Percentiles rank a stretch among this genome's conserved stretches.
phyloP scores from a whole-genome alignment of 257 asterid species.

The Scutellaria minor region DNA sequence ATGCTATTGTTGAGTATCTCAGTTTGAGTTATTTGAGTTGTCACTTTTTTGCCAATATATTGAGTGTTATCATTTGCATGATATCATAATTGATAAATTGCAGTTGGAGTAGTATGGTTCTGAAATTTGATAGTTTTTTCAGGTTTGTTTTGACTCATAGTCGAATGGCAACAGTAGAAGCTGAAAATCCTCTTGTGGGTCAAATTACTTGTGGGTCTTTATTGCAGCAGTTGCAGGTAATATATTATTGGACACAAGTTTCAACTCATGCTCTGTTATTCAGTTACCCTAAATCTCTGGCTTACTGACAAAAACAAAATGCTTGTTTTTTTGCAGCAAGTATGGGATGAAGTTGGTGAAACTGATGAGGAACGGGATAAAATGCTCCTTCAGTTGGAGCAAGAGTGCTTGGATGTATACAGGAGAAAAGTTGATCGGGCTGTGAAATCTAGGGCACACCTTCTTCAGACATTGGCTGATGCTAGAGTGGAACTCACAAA shows the following conservation, averaged over 20 bases:
- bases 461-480: conserved; percentile 89
- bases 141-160: conserved; percentile 37
- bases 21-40: not conserved
- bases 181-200: conserved; percentile 56
- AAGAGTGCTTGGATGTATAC: conserved; percentile 94
- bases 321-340: conserved; percentile 61
- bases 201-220: conserved; percentile 81
- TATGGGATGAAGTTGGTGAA: conserved; percentile 98
- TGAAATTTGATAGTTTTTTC: conserved; percentile 3
- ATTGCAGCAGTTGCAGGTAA: conserved; percentile 86
- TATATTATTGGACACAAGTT: conserved; percentile 13
- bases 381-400: conserved; percentile 89
- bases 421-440: conserved; percentile 90
- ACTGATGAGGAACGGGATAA: conserved; percentile 83
- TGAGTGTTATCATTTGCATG: not conserved
- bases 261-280: conserved; percentile 24
- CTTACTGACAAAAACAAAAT: conserved; percentile 23
- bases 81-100: not conserved
- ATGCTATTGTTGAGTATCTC: not conserved
- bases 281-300: not conserved
- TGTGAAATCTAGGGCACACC: conserved; percentile 78
- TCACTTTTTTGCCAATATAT: not conserved
- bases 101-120: conserved; percentile 2
- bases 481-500: conserved; percentile 90
- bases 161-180: conserved; percentile 73